phyloP scores from a whole-genome alignment of 2,329 filamentous ascomycete genomes.

The Cyphellophora europaea region DNA sequence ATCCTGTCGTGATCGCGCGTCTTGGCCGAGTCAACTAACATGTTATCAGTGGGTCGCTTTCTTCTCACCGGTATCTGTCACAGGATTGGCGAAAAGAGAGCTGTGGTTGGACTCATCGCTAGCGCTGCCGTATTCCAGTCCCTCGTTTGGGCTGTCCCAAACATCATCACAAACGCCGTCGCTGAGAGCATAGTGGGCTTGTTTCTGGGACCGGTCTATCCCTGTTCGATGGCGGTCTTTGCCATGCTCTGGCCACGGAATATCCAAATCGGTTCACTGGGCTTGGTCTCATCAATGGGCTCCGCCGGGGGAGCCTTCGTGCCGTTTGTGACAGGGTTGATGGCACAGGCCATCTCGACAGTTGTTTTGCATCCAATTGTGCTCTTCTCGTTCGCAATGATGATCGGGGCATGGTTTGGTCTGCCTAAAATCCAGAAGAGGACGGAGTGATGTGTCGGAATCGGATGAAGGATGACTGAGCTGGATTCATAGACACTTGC shows the following conservation, averaged over 20 bases:
- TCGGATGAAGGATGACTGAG: too few species aligned
- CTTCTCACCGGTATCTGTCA: conserved; percentile 57
- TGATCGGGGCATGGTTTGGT: conserved; percentile 43
- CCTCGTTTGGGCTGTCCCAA: conserved; percentile 21
- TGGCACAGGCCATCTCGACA: conserved; percentile 37
- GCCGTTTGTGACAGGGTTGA: conserved; percentile 39
- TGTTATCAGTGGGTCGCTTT: conserved; percentile 56
- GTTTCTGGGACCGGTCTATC: conserved; percentile 69
- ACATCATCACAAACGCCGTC: conserved; percentile 40
- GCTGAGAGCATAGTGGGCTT: conserved; percentile 62
- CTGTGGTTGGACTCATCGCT: conserved; percentile 53
- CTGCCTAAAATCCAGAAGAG: conserved; percentile 43
- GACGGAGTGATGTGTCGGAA: conserved; percentile 29
- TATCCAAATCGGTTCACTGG: conserved; percentile 30
- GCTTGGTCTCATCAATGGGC: conserved; percentile 30
- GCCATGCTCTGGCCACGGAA: conserved; percentile 24
- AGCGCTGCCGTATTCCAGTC: conserved; percentile 44
- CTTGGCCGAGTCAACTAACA: too few species aligned
- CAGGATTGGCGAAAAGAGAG: conserved; percentile 59
- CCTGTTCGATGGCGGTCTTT: conserved; percentile 41
- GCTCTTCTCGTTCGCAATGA: conserved; percentile 43
- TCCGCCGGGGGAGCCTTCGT: conserved; percentile 32
- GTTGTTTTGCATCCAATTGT: conserved; percentile 46
- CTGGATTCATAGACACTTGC: too few species aligned
- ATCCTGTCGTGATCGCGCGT: too few species aligned